Base-by-base conservation (phyloP, 306 rosid genomes). In the Lagenaria siceraria region DNA sequence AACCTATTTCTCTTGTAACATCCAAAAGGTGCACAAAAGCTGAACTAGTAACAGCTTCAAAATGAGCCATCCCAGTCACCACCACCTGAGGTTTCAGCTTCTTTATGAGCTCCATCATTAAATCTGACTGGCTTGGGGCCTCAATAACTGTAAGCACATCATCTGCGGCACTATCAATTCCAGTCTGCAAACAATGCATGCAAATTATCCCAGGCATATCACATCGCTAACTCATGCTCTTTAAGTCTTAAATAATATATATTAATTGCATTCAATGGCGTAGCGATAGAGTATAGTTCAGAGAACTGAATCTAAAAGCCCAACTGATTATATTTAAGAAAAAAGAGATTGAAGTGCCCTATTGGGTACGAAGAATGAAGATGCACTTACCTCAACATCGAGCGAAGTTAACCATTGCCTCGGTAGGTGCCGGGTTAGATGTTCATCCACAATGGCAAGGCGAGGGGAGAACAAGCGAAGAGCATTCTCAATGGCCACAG, bases 401-500 rank as follows among this genome's bases (percentile, higher is more conserved):
- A 88, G 84, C 77, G 97, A 88, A 71, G 93, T 92, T 84, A 92
- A 78, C 99, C 99, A 95, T 60, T 84, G 84, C 86, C 84, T 82
- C 19, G 99, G 97, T 42, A 95, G 91, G 78, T 92, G 87, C 31
- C 90, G 92, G 62, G 97, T 92, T 74, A 95, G 89, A 88, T 90
- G 90, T 87, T 95, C 97, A 79, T 95, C 99, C 75, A 95, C 99
- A 86, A 95, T 78, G 79, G 96, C 99, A 77, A 95, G 97, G 33
- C 82, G 90, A 64, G 99, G 99, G 13, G 97, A 89, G 86, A 90
- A 95, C 89, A 92, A 82, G 62, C 90, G 93, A 82, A 95, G 96
- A 78, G 91, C 92, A 81, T 90, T 89, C 96, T 95, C 99, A 80
- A 95, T 95, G 25, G 97, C 97, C 58, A 88, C 92, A 51, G 88